Evolutionary conservation across 2,329 filamentous ascomycete species (phyloP).

Genomic region (Rhinocladiella mackenziei): DNA sequence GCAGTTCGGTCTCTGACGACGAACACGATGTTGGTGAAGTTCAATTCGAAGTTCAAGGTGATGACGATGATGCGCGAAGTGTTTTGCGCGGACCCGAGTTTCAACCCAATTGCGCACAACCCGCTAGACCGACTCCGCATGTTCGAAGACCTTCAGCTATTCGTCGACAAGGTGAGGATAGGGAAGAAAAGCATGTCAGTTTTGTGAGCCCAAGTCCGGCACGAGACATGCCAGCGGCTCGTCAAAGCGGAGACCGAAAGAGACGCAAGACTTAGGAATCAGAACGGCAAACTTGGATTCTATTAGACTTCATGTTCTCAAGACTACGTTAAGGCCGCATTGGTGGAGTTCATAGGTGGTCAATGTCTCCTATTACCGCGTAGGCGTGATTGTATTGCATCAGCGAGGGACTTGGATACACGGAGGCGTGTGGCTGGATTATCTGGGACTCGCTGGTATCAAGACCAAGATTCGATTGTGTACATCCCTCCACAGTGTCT

Average conservation of each 20-base stretch:
- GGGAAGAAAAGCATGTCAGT: slow-evolving; percentile 38
- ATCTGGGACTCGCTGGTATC: neutral
- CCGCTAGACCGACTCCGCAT: slow-evolving; percentile 36
- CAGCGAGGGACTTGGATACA: slow-evolving; percentile 16
- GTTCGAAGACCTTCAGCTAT: slow-evolving; percentile 33
- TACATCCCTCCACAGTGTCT: slow-evolving; percentile 11
- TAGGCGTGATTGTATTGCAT: slow-evolving; percentile 5
- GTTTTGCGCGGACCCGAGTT: slow-evolving; percentile 21
- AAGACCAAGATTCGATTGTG: slow-evolving; percentile 3
- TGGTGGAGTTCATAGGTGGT: slow-evolving; percentile 5
- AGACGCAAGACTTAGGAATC: slow-evolving; percentile 14
- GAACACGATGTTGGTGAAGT: slow-evolving; percentile 53
- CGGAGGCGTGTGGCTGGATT: slow-evolving; percentile 4
- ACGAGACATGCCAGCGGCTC: slow-evolving; percentile 14
- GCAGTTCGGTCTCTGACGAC: slow-evolving; percentile 49
- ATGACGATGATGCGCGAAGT: slow-evolving; percentile 40
- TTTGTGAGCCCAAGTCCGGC: slow-evolving; percentile 38
- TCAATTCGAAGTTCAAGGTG: slow-evolving; percentile 45
- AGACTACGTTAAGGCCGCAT: slow-evolving; percentile 7
- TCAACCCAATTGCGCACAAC: slow-evolving; percentile 37
- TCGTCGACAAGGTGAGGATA: slow-evolving; percentile 31
- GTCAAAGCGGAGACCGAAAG: slow-evolving; percentile 17
- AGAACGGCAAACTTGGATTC: neutral
- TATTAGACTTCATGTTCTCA: slow-evolving; percentile 12
- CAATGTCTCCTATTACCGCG: neutral